Evolutionary conservation across 768 basidiomycete genomes (phyloP).

Genomic region (Amanita pallidorosea): DNA sequence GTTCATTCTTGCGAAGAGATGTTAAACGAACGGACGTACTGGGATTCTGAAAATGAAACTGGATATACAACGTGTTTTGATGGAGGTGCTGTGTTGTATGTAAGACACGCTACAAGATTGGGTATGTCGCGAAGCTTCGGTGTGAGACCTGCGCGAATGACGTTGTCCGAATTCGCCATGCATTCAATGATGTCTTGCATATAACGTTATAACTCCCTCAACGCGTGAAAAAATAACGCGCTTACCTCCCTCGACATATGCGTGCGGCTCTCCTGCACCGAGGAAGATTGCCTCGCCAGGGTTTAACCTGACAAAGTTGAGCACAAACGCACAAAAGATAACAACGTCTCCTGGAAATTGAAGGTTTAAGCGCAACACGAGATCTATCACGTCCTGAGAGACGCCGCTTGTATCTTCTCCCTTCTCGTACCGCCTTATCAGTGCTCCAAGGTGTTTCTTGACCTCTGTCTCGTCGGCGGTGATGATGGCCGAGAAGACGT

Average conservation of each 20-base stretch:
- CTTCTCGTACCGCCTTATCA: conserved; percentile 55
- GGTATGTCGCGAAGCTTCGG: conserved; percentile 93
- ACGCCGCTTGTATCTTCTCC: conserved; percentile 23
- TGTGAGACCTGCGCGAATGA: conserved; percentile 95
- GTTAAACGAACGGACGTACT: neutral
- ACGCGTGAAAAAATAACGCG: conserved; percentile 2
- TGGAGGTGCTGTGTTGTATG: conserved; percentile 66
- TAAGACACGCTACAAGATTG: conserved; percentile 80
- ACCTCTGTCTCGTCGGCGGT: conserved; percentile 48
- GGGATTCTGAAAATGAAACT: conserved; percentile 24
- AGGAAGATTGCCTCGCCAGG: conserved; percentile 91
- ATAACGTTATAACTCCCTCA: neutral
- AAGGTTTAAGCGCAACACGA: conserved; percentile 49
- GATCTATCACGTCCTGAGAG: conserved; percentile 36
- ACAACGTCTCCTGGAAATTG: conserved; percentile 94
- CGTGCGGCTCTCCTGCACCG: conserved; percentile 94
- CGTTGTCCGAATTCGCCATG: conserved; percentile 99
- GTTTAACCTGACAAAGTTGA: conserved; percentile 75
- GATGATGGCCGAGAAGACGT: conserved; percentile 81
- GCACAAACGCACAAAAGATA: conserved; percentile 80
- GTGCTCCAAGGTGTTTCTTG: conserved; percentile 38
- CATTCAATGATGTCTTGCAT: conserved; percentile 89
- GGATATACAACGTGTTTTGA: conserved; percentile 64
- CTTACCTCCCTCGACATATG: conserved; percentile 88
- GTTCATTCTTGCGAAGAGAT: neutral